Evolutionary conservation across 768 basidiomycete genomes (phyloP), one percentile per base, ranked within the genome.

Genomic region (Agaricus blazei): DNA sequence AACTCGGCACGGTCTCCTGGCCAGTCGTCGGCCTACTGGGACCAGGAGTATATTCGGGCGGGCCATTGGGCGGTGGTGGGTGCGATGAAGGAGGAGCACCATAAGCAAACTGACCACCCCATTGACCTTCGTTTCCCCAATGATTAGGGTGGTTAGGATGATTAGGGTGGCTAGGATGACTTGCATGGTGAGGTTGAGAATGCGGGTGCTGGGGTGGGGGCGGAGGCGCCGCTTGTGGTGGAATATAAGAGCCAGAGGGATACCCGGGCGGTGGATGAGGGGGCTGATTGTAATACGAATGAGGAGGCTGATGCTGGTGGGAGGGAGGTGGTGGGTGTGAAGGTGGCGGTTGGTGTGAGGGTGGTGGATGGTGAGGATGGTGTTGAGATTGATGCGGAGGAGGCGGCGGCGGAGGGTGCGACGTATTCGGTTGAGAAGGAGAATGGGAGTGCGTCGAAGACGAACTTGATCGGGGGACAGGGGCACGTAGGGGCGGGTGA

Each of bases 381-480:
- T 75, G 75, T 29, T 48, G 52, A 40, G 49, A 54, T 34, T 52
- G 60, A 38, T 49, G 58, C 28, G 52, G 56, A 4, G 50, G 51
- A 4, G 50, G 51, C 15, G 59, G 38, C 7, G 58, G 62, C 54
- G 40, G 71, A 70, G 45, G 70, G 64, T 51, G 71, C 61, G 57
- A 58, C 60, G 34, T 69, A 59, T 45, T 48, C 9, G 52, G 51
- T 43, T 57, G 60, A 15, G 45, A 60, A 9, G 61, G 57, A 12
- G 54, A 55, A 28, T 55, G 40, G 46, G 60, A 57, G n/a, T 55
- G 50, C 3, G 53, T 31, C 28, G 47, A 38, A 41, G 54, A 26
- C 9, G 52, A 43, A 50, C 47, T 51, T 19, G 56, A 38, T 27
- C 50, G 52, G 45, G 50, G 43, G 40, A 59, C 19, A 38, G 59